phyloP scores from a whole-genome alignment of 163 green algal species.

The Coccomyxa subellipsoidea region DNA sequence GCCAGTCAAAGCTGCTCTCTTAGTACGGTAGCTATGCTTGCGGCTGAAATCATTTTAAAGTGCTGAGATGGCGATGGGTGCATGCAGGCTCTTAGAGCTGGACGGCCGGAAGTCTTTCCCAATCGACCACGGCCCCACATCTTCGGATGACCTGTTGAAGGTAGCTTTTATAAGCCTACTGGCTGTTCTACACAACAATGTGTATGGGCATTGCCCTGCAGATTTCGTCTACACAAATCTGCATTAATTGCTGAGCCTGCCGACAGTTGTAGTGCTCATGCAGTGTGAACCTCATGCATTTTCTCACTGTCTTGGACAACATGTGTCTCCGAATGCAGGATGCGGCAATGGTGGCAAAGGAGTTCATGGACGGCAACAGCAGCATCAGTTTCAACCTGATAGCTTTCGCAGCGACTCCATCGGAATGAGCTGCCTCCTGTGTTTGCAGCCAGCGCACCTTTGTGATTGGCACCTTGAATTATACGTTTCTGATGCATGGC shows the following conservation, averaged over 20 bases:
- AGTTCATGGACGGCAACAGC: conserved; percentile 63
- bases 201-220: background rate
- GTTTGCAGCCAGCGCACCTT: too few relatives aligned
- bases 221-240: background rate
- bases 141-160: conserved; percentile 52
- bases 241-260: background rate
- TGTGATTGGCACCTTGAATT: too few relatives aligned
- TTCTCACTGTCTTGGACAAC: background rate
- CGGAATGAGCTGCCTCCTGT: too few relatives aligned
- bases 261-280: background rate
- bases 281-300: background rate
- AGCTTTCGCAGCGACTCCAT: conserved; percentile 41
- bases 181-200: background rate
- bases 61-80: too few relatives aligned
- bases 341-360: conserved; percentile 54
- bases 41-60: too few relatives aligned
- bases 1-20: too few relatives aligned
- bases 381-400: conserved; percentile 76
- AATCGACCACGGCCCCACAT: conserved; percentile 71
- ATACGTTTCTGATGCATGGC: too few relatives aligned
- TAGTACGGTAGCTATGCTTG: too few relatives aligned
- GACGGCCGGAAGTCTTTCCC: conserved; percentile 69
- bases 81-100: conserved; percentile 77
- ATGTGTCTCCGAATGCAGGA: conserved; percentile 26
- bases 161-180: conserved; percentile 11